Conservation (phyloP, 495 filamentous ascomycete species). For the Penicillium mononematosum region DNA sequence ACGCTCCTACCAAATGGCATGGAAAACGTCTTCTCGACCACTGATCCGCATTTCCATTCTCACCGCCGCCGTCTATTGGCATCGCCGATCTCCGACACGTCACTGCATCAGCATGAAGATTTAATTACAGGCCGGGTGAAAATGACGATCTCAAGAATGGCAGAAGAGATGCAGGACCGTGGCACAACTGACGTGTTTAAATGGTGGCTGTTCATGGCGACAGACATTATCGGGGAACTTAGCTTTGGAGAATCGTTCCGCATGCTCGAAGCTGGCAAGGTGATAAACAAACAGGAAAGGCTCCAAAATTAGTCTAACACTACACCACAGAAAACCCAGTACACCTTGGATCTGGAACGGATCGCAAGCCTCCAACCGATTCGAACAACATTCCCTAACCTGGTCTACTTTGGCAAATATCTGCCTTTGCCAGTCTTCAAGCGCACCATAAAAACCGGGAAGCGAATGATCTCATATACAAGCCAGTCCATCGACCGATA, state of each 20-base stretch:
- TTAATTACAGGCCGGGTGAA: slow-evolving; percentile 29
- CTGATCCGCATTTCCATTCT: slow-evolving; percentile 32
- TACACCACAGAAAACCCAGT: slow-evolving; percentile 39
- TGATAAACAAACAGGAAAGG: slow-evolving; percentile 11
- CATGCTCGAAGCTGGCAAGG: slow-evolving; percentile 52
- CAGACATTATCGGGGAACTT: slow-evolving; percentile 55
- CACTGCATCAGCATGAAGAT: slow-evolving; percentile 28
- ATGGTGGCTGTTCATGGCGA: slow-evolving; percentile 58
- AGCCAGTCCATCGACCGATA: slow-evolving; percentile 41
- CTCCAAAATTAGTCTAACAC: too few species aligned
- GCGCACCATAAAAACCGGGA: slow-evolving; percentile 51
- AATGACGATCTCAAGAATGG: slow-evolving; percentile 35
- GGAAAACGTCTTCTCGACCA: slow-evolving; percentile 28
- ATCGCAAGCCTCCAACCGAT: slow-evolving; percentile 29
- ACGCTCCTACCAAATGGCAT: too few species aligned
- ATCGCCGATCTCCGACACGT: slow-evolving; percentile 40
- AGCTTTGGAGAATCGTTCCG: slow-evolving; percentile 58
- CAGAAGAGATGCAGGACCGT: slow-evolving; percentile 30
- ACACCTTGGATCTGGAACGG: slow-evolving; percentile 36
- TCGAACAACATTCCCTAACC: slow-evolving; percentile 38
- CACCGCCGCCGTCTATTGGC: slow-evolving; percentile 36
- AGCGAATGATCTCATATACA: slow-evolving; percentile 39
- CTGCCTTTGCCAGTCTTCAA: slow-evolving; percentile 23
- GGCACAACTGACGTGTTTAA: slow-evolving; percentile 48
- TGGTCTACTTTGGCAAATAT: slow-evolving; percentile 19